Percentiles rank a stretch among this genome's conserved stretches.
Evolutionary conservation across 148 eudicot genomes (phyloP).

Genomic region (Chenopodium quinoa): DNA sequence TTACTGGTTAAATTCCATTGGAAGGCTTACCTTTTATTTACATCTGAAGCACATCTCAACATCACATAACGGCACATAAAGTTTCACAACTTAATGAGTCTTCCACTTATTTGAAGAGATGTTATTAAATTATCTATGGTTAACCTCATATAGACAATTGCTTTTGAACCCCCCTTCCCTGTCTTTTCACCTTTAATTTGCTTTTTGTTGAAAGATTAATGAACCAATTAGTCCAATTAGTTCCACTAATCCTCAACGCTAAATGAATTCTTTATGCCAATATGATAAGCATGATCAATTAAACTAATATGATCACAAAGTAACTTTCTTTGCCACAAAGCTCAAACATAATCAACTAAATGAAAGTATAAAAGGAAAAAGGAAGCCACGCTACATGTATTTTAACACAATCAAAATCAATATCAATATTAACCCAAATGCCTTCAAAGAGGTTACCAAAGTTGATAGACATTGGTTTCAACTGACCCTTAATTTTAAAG

Average conservation of each 20-base stretch:
- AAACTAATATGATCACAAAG: conserved; percentile 3
- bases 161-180: background rate
- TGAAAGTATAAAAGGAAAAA: background rate
- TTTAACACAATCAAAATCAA: background rate
- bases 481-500: too few relatives aligned
- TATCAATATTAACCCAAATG: background rate
- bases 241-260: conserved; percentile 9
- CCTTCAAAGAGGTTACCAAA: background rate
- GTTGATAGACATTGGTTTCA: too few relatives aligned
- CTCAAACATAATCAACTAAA: background rate
- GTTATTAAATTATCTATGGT: background rate
- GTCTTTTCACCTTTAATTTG: conserved; percentile 4
- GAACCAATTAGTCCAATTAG: conserved; percentile 3
- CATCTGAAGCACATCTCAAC: background rate
- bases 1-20: background rate
- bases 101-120: background rate
- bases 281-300: conserved; percentile 15
- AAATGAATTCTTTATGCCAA: conserved; percentile 1
- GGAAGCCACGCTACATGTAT: background rate
- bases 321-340: conserved; percentile 6
- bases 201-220: background rate
- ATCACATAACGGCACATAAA: background rate
- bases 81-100: background rate
- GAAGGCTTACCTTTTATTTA: background rate
- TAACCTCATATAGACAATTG: background rate